Conservation (phyloP, 495 filamentous ascomycete species). For the Podospora sp. region DNA sequence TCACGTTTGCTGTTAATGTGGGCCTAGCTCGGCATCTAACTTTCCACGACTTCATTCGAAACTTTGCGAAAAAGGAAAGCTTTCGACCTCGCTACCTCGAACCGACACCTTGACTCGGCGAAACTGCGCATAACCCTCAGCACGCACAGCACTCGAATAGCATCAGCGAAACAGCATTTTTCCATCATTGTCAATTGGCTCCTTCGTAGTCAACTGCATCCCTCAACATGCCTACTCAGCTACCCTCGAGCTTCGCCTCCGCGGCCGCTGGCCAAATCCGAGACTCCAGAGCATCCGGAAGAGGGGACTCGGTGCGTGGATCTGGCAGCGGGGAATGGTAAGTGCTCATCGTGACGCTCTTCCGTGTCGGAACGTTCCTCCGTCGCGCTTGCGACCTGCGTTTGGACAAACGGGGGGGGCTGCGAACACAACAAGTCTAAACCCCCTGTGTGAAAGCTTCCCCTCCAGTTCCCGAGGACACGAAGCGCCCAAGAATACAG, state of each 20-base stretch:
- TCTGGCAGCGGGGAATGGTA: constrained; percentile 42
- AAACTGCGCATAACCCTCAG: constrained; percentile 14
- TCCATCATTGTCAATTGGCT: constrained; percentile 24
- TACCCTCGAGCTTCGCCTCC: constrained; percentile 82
- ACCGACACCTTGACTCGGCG: constrained; percentile 12
- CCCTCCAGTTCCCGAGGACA: not conserved
- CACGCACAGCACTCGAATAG: not conserved
- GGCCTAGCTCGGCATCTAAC: constrained; percentile 32
- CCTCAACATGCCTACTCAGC: constrained; percentile 68
- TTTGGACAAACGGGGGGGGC: not conserved
- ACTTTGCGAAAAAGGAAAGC: constrained; percentile 35
- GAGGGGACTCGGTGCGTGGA: constrained; percentile 33
- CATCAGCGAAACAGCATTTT: constrained; percentile 10
- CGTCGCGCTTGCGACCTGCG: not conserved
- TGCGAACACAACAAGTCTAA: not conserved
- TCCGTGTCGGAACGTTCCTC: not conserved
- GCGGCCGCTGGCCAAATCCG: constrained; percentile 74
- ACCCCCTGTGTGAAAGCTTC: not conserved
- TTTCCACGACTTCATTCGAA: constrained; percentile 36
- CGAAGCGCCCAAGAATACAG: not conserved
- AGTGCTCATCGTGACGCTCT: constrained; percentile 18
- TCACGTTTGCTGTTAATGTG: constrained; percentile 30
- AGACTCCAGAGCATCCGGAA: constrained; percentile 44
- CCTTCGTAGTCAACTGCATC: constrained; percentile 13
- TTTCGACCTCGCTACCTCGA: constrained; percentile 19